These are phyloP conservation scores for Hibiscus syriacus DNA, from an alignment of 345 rosid genomes.

Conservation along the genomic window DNA sequence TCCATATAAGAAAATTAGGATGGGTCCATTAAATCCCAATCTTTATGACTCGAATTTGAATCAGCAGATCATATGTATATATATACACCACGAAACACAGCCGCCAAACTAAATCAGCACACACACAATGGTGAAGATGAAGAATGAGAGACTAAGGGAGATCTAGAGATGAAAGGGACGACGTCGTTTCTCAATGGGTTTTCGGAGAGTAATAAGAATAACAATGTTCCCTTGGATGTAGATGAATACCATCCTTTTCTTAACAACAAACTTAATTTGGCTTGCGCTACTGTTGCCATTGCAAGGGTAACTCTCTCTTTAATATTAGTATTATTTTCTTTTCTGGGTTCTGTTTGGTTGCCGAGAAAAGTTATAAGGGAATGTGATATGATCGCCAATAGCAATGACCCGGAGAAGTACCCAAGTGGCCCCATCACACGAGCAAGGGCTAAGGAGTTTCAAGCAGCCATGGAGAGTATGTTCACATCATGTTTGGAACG, in stretches of 20 bases:
- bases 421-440: too few relatives aligned
- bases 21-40: not conserved
- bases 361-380: too few relatives aligned
- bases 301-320: conserved; percentile 32
- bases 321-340: not conserved
- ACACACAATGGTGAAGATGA: too few relatives aligned
- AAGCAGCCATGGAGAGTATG: too few relatives aligned
- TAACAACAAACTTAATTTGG: conserved; percentile 50
- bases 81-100: not conserved
- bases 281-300: conserved; percentile 66
- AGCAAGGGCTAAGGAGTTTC: too few relatives aligned
- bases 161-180: not conserved
- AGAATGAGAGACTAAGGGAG: too few relatives aligned
- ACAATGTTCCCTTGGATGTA: conserved; percentile 20
- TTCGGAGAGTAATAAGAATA: not conserved
- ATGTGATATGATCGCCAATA: too few relatives aligned
- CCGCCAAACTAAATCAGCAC: not conserved
- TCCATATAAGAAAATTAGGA: too few relatives aligned
- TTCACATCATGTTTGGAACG: too few relatives aligned
- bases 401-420: too few relatives aligned
- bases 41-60: not conserved
- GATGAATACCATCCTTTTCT: conserved; percentile 51
- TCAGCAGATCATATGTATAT: not conserved
- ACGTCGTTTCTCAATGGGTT: not conserved
- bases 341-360: not conserved